These are phyloP conservation scores for Vitis amurensis DNA, from an alignment of 164 flowering plant genomes.

Conservation along the genomic window DNA sequence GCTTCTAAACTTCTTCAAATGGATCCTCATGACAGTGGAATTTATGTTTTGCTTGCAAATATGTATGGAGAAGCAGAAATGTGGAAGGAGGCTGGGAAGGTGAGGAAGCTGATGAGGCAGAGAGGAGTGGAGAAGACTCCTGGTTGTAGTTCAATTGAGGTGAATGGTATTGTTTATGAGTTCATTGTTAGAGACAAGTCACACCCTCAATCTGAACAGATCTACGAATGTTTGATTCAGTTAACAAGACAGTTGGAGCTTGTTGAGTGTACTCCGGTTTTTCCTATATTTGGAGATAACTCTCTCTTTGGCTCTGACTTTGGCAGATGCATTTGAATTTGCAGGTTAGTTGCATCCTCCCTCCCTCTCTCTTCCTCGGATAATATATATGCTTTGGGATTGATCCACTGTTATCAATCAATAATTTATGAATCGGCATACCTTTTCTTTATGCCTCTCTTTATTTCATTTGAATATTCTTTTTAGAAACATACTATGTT, in stretches of 20 bases:
- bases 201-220: constrained; percentile 42
- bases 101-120: constrained; percentile 58
- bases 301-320: constrained; percentile 8
- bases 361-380: background rate
- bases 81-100: constrained; percentile 61
- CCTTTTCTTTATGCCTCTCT: no score
- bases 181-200: constrained; percentile 65
- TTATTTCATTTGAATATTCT: no score
- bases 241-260: constrained; percentile 50
- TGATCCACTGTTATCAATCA: no score
- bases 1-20: constrained; percentile 60
- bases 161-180: constrained; percentile 56
- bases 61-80: constrained; percentile 69
- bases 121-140: constrained; percentile 71
- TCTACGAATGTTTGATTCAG: constrained; percentile 48
- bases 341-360: background rate
- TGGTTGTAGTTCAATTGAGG: constrained; percentile 79
- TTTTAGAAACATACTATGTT: no score
- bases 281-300: constrained; percentile 4
- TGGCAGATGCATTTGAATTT: background rate
- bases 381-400: no score
- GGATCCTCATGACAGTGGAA: constrained; percentile 73
- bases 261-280: constrained; percentile 11
- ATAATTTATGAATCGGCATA: no score
- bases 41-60: constrained; percentile 60